A percentile compares a stretch with the other conserved stretches of the same genome.
Evolutionary conservation across 1,139 yeast species (phyloP).

Genomic region (Sugiyamaella sp.): DNA sequence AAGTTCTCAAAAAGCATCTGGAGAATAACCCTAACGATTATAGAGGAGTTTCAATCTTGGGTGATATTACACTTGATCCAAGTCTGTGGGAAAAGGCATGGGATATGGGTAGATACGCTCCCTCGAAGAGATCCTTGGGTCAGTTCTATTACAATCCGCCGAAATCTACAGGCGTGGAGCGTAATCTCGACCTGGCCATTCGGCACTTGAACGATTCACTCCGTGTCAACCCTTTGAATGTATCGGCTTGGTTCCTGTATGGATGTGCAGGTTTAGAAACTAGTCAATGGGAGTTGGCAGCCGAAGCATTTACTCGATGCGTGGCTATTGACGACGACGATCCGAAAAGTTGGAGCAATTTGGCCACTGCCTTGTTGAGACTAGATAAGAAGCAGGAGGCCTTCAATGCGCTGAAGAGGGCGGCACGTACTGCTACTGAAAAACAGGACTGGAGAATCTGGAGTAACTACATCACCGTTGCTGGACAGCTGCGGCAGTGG

Average conservation of each 20-base stretch:
- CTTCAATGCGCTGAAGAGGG: constrained; percentile 77
- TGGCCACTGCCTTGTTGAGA: constrained; percentile 77
- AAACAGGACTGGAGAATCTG: constrained; percentile 85
- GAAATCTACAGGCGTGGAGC: constrained; percentile 51
- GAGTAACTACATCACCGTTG: constrained; percentile 84
- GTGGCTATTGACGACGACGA: constrained; percentile 83
- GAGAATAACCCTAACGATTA: constrained; percentile 70
- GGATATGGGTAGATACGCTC: constrained; percentile 79
- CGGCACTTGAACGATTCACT: constrained; percentile 75
- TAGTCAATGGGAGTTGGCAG: constrained; percentile 72
- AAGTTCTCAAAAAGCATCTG: constrained; percentile 59
- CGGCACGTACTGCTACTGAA: constrained; percentile 65
- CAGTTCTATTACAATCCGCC: constrained; percentile 74
- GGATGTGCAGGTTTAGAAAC: constrained; percentile 89
- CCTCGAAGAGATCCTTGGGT: constrained; percentile 85
- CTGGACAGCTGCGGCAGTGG: constrained; percentile 83
- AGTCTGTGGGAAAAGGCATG: constrained; percentile 81
- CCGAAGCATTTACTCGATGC: constrained; percentile 93
- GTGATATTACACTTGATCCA: constrained; percentile 83
- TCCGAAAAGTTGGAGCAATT: constrained; percentile 91
- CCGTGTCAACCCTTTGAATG: constrained; percentile 71
- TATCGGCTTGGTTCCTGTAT: constrained; percentile 88
- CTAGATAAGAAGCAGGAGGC: constrained; percentile 73
- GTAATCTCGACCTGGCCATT: constrained; percentile 60
- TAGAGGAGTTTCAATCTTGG: constrained; percentile 79